Percentiles rank a stretch among this genome's conserved stretches.
phyloP scores from a whole-genome alignment of 768 basidiomycete genomes.

The Termitomyces sp. region DNA sequence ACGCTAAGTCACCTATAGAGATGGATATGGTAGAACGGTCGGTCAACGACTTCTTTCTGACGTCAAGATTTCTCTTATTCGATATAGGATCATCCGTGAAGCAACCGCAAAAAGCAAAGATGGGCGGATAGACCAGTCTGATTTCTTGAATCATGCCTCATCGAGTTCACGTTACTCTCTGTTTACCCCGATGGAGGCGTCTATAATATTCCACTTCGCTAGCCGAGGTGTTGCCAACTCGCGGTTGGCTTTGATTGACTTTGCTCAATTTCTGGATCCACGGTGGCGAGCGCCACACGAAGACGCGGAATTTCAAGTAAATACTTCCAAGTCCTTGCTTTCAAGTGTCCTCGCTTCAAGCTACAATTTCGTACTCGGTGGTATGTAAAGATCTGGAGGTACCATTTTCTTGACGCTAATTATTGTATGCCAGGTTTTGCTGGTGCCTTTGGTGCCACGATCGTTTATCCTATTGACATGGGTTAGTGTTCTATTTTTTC shows the following conservation, averaged over 20 bases:
- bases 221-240: slow-evolving; percentile 69
- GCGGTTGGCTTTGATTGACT: slow-evolving; percentile 83
- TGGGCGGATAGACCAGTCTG: slow-evolving; percentile 92
- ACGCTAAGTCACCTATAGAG: slow-evolving; percentile 41
- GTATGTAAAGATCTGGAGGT: slow-evolving; percentile 29
- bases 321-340: slow-evolving; percentile 35
- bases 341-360: slow-evolving; percentile 57
- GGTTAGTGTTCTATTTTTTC: slow-evolving; percentile 44
- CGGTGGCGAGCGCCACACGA: slow-evolving; percentile 78
- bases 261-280: slow-evolving; percentile 89
- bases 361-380: slow-evolving; percentile 89
- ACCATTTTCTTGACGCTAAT: slow-evolving; percentile 17
- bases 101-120: slow-evolving; percentile 89
- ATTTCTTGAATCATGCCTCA: slow-evolving; percentile 89
- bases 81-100: slow-evolving; percentile 76
- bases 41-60: slow-evolving; percentile 14
- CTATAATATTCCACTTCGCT: slow-evolving; percentile 97
- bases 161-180: slow-evolving; percentile 88
- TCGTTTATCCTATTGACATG: slow-evolving; percentile 95
- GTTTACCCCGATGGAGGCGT: slow-evolving; percentile 98
- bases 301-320: slow-evolving; percentile 33
- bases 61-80: slow-evolving; percentile 8
- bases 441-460: slow-evolving; percentile 94
- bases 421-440: slow-evolving; percentile 60
- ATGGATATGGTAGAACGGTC: slow-evolving; percentile 97